phyloP scores from a whole-genome alignment of 2,329 filamentous ascomycete genomes.

The Neofusicoccum sp. region DNA sequence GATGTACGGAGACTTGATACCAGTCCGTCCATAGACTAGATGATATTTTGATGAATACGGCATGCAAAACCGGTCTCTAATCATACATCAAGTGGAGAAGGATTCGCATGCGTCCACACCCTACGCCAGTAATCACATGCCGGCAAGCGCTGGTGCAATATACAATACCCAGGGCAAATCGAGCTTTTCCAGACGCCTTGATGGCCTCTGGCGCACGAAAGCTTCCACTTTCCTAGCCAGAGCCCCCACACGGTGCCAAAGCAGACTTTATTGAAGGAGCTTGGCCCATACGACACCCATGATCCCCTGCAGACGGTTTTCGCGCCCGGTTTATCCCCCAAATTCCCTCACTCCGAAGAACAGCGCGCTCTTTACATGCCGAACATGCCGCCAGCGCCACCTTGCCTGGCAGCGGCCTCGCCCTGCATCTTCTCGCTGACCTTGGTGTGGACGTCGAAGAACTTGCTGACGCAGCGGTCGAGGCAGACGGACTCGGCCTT shows the following conservation, averaged over 20 bases:
- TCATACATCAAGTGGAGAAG: conserved; percentile 7
- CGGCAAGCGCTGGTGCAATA: background rate
- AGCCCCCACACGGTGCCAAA: background rate
- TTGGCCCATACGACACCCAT: background rate
- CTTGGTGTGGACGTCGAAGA: conserved; percentile 98
- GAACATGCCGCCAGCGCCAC: conserved; percentile 57
- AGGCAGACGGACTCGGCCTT: conserved; percentile 99
- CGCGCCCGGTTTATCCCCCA: background rate
- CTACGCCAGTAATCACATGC: background rate
- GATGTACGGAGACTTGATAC: background rate
- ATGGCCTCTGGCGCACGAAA: background rate
- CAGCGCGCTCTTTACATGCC: conserved; percentile 57
- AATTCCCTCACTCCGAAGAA: background rate
- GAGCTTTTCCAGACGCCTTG: background rate
- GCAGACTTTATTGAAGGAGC: background rate
- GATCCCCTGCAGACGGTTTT: background rate
- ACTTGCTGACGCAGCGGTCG: conserved; percentile 95
- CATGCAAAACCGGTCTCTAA: background rate
- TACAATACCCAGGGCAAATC: background rate
- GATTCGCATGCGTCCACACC: background rate
- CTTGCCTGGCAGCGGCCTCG: conserved; percentile 69
- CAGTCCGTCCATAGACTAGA: conserved; percentile 4
- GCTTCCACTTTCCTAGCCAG: background rate
- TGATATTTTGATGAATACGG: background rate
- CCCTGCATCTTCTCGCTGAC: conserved; percentile 95